Evolutionary conservation across 345 rosid genomes (phyloP).

Genomic region (Ceriops zippeliana): DNA sequence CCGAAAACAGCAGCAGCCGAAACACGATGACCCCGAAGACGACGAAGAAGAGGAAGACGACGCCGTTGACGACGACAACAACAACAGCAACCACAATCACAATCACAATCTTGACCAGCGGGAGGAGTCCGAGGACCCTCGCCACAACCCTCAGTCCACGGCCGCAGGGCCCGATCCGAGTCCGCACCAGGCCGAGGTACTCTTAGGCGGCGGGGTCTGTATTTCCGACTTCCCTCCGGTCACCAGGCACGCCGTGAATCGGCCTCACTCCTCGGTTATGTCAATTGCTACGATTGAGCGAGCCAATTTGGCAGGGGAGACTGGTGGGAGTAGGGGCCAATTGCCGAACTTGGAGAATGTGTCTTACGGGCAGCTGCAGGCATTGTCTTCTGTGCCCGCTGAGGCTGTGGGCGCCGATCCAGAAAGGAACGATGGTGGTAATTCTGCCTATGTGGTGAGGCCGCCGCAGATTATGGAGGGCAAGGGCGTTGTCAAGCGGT

Average conservation of each 20-base stretch:
- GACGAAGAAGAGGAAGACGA: constrained; percentile 46
- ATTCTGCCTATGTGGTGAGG: constrained; percentile 49
- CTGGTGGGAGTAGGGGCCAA: constrained; percentile 17
- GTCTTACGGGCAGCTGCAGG: constrained; percentile 75
- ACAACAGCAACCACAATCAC: constrained; percentile 14
- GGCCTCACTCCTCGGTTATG: constrained; percentile 66
- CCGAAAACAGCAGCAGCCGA: constrained; percentile 38
- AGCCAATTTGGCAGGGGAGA: constrained; percentile 52
- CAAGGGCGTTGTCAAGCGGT: constrained; percentile 73
- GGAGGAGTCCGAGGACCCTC: constrained; percentile 36
- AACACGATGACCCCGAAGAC: constrained; percentile 43
- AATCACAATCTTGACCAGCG: constrained; percentile 29
- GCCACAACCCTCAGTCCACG: constrained; percentile 21
- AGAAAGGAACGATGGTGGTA: constrained; percentile 51
- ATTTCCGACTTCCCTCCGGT: constrained; percentile 69
- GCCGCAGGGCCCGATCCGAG: constrained; percentile 44
- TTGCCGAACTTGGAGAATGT: constrained; percentile 46
- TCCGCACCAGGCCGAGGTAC: constrained; percentile 46
- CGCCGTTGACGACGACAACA: constrained; percentile 37
- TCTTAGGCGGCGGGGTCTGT: constrained; percentile 53
- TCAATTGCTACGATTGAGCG: constrained; percentile 62
- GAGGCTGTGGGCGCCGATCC: constrained; percentile 47
- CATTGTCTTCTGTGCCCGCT: constrained; percentile 62
- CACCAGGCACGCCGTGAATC: constrained; percentile 55
- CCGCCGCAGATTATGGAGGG: constrained; percentile 88